Evolutionary conservation across 163 green algal genomes (phyloP), one percentile per base, ranked within the genome.

Genomic region (Volvox carteri): DNA sequence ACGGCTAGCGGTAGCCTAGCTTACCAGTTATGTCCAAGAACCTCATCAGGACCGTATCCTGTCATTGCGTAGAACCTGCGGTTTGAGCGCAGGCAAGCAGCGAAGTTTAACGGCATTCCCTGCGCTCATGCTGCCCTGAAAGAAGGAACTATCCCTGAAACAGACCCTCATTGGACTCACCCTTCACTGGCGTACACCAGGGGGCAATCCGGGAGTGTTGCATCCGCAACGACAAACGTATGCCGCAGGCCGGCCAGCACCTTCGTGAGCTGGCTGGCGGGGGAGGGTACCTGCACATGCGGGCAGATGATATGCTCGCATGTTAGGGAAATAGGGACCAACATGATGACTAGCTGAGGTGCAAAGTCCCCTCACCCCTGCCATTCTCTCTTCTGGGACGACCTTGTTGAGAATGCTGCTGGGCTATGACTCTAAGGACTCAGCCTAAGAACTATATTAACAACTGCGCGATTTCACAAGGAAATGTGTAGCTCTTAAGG

Each of bases 21-120:
- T 58, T 65, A 98, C 95, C 97, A 99, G 93, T 99, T 99, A 90
- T 98, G 96, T 0, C 97, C 97, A 78, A 99, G 92, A 14, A 99
- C 95, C 90, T 99, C 97, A 65, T 98, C 97, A 33, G 94, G 92
- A 21, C 93, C 92, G 86, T 99, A 99, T 0, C 97, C 97, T 35
- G 97, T 99, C 96, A 99, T 98, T 21, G 95, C 78, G 39, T 98
- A 95, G 80, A 99, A 98, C 73, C 96, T 98, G 94, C 54, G 52
- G 14, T 50, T 11, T 0, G 16, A 42, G 35, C 9, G 39, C 39
- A 21, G 39, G 5, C 21, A 23, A 58, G 39, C 6, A 21, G 70
- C 21, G 77, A 84, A 3, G 1, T 5, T 65, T 25, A 67, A 42
- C 30, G 0, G 33, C 4, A 5, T 41, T 67, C 12, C 46, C 9